Evolutionary conservation across 2,329 filamentous ascomycete species (phyloP), one percentile per base, ranked within the genome.

Genomic region (Orbilia quercus): DNA sequence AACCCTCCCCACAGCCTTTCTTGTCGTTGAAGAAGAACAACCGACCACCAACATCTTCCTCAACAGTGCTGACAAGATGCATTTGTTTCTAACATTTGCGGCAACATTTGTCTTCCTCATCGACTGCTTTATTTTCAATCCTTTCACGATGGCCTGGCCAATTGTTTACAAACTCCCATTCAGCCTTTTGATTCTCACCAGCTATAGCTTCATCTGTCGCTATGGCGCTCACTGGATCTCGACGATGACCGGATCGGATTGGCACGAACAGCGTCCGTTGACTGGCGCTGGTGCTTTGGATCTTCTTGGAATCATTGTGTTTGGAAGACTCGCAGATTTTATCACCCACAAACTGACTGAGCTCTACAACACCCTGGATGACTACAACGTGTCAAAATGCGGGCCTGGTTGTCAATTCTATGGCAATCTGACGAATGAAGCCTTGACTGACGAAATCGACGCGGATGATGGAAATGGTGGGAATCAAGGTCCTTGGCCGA

Each of bases 231-330:
- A 62, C 12, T 44, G 28, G 1, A n/a, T 64, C 25, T 57, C 58
- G 0, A 16, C 22, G 6, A 28, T 44, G 16, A 1, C 47, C 12
- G 18, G 50, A 16, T 57, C 64, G 22, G n/a, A 64, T 31, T 63
- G 58, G 66, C 66, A 71, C n/a, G n/a, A 64, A 22, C 48, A 58
- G 18, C 44, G 58, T 12, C 57, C 57, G 1, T 31, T 71, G 14
- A 48, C 22, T n/a, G 44, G 66, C n/a, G 25, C 18, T 7, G 51
- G 58, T 3, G 34, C 55, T 9, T 12, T 63, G 31, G 66, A 71
- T n/a, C 44, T 64, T 47, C 38, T 63, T 22, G 58, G 66, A 4
- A 38, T 63, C 12, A 44, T 20, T 6, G 58, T 12, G 9, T 40
- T 58, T n/a, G 18, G 36, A 16, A 40, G 57, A 12, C 36, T 57